A percentile compares a stretch with the other conserved stretches of the same genome.
Conservation (phyloP, 306 rosid species). For the Potentilla sterilis region DNA sequence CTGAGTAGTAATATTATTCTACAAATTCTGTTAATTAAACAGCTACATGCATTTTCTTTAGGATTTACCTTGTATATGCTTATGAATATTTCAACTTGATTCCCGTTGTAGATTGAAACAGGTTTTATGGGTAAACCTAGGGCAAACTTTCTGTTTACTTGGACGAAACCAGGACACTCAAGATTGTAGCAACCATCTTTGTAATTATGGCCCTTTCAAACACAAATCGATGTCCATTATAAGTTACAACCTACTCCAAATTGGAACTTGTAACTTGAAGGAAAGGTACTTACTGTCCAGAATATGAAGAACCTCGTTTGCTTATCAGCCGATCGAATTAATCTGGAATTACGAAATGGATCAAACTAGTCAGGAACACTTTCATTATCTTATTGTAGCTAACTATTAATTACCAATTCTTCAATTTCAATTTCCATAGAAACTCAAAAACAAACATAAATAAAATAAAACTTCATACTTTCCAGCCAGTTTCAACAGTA, state of each 20-base stretch:
- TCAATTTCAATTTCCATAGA: not conserved
- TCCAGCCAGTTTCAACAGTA: conserved; percentile 29
- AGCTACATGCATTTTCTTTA: not conserved
- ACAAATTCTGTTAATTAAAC: not conserved
- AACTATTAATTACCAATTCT: too few species aligned
- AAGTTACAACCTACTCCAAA: not conserved
- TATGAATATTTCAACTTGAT: not conserved
- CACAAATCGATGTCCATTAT: not conserved
- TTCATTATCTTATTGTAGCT: not conserved
- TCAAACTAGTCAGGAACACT: not conserved
- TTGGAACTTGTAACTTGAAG: not conserved
- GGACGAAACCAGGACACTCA: conserved; percentile 30
- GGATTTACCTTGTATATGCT: conserved; percentile 24
- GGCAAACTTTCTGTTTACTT: conserved; percentile 6
- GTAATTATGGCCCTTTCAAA: conserved; percentile 18
- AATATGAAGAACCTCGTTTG: conserved; percentile 18
- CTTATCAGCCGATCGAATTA: not conserved
- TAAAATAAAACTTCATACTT: not conserved
- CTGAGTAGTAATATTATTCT: too few species aligned
- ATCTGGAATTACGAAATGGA: not conserved
- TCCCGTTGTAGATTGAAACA: conserved; percentile 18
- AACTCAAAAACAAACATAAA: not conserved
- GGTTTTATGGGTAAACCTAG: conserved; percentile 6
- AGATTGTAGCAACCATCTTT: conserved; percentile 24
- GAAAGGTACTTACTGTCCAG: conserved; percentile 28